phyloP scores from a whole-genome alignment of 2,329 filamentous ascomycete species.

The Xylariaceae sp. region DNA sequence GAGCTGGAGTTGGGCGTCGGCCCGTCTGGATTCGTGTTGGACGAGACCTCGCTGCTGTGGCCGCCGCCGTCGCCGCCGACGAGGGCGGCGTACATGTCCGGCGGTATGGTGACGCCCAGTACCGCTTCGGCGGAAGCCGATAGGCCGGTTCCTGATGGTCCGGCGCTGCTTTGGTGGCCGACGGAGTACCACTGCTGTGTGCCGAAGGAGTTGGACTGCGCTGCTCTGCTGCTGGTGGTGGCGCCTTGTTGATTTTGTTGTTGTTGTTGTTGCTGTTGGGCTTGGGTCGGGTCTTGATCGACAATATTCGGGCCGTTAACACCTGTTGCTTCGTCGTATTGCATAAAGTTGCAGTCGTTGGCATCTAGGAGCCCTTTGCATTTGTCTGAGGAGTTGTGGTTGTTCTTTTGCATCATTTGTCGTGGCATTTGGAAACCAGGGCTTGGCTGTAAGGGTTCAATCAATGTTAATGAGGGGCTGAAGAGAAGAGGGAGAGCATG shows the following conservation, averaged over 20 bases:
- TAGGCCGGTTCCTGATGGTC: conserved; percentile 30
- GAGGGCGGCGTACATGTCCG: conserved; percentile 31
- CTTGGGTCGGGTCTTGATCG: conserved; percentile 30
- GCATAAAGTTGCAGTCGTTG: conserved; percentile 16
- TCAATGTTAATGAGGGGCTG: neutral
- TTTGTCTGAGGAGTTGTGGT: no score
- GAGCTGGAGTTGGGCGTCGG: conserved; percentile 58
- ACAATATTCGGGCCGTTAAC: conserved; percentile 38
- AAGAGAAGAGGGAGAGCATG: no score
- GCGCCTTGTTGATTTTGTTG: no score
- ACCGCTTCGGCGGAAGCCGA: conserved; percentile 16
- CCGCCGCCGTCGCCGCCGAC: conserved; percentile 38
- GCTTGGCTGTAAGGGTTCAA: conserved; percentile 27
- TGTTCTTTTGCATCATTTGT: no score
- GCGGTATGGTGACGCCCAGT: conserved; percentile 7
- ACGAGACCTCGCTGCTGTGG: conserved; percentile 44
- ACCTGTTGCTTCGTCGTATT: conserved; percentile 36
- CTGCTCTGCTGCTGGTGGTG: conserved; percentile 2
- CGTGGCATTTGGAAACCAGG: conserved; percentile 15
- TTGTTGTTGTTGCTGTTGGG: no score
- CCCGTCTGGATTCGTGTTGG: conserved; percentile 49
- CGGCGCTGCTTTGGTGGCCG: no score
- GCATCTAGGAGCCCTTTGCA: no score
- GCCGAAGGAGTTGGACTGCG: conserved; percentile 9
- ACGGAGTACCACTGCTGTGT: conserved; percentile 35